phyloP scores from a whole-genome alignment of 2,329 filamentous ascomycete genomes.

The Cladosporium austrohemisphaericum region DNA sequence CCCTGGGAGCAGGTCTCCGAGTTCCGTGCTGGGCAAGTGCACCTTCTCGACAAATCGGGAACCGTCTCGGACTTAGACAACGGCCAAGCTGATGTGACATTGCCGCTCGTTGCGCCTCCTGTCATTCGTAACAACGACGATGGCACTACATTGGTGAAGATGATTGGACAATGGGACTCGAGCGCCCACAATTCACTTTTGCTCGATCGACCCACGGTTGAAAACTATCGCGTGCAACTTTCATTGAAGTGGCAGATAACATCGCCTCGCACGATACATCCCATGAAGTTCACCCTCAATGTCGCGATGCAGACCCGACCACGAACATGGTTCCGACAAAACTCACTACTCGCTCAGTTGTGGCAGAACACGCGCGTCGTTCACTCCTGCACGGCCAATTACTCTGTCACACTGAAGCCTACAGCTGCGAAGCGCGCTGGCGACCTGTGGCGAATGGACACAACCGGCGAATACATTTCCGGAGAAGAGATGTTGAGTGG shows the following conservation, averaged over 20 bases:
- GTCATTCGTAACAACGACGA: slow-evolving; percentile 81
- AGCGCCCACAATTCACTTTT: slow-evolving; percentile 88
- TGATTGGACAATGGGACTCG: slow-evolving; percentile 95
- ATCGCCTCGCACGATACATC: slow-evolving; percentile 78
- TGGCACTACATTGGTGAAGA: slow-evolving; percentile 79
- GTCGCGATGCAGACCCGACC: slow-evolving; percentile 79
- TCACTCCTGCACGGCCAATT: slow-evolving; percentile 80
- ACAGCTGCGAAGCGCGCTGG: slow-evolving; percentile 86
- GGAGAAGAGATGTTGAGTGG: slow-evolving; percentile 81
- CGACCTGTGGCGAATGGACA: slow-evolving; percentile 95
- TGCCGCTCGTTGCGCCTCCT: slow-evolving; percentile 75
- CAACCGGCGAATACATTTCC: slow-evolving; percentile 90
- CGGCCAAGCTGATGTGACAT: slow-evolving; percentile 66
- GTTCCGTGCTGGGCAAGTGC: slow-evolving; percentile 75
- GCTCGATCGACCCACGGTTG: slow-evolving; percentile 88
- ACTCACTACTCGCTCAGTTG: slow-evolving; percentile 79
- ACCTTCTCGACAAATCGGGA: slow-evolving; percentile 77
- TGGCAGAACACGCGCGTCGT: slow-evolving; percentile 84
- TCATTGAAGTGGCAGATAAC: slow-evolving; percentile 80
- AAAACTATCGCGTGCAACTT: slow-evolving; percentile 88
- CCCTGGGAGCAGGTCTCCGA: slow-evolving; percentile 82
- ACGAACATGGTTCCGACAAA: slow-evolving; percentile 77
- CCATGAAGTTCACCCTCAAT: slow-evolving; percentile 81
- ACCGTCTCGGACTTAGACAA: slow-evolving; percentile 77
- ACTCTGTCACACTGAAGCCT: slow-evolving; percentile 80